Evolutionary conservation across 352 stramenopile genomes (phyloP), one percentile per base, ranked within the genome.

Genomic region (Pythium utonaiense): DNA sequence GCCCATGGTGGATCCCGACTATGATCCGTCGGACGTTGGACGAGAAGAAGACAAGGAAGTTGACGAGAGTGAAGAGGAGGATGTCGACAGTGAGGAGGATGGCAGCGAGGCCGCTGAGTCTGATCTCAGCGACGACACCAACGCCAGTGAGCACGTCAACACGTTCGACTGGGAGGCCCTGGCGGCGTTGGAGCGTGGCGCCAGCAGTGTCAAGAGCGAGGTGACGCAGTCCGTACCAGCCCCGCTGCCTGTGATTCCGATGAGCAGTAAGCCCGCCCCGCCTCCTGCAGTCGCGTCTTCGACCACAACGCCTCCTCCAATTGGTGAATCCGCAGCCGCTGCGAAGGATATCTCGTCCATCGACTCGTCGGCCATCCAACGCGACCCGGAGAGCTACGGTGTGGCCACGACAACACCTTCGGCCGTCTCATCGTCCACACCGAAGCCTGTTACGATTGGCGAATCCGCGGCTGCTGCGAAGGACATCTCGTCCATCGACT

Each of bases 401-500:
- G 41, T 62, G 22, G 30, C 42, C 5, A 53, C 41, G n/a, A 16
- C 33, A 1, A 19, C 27, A 17, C 54, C 55, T 21, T 33, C 30
- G 1, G 27, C 36, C 6, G 50, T n/a, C n/a, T n/a, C 30, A 3
- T 22, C 50, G 6, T 24, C 36, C 21, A 30, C 52, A 40, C n/a
- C 25, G 24, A 27, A 10, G 22, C 53, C 53, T 9, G n/a, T 40
- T 41, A 27, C 53, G 2, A 62, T 62, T 27, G 47, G 56, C 27
- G 56, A 62, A 6, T 64, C 57, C 17, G 48, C 57, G 1, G 60
- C 60, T 1, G 60, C 60, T 2, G 60, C 60, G 24, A 67, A 67
- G 53, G 42, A 53, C 25, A 67, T 67, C 34, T 27, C 25, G 1
- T 53, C 42, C n/a, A 67, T 67, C 36, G 31, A 45, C 3, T 12